Base-by-base conservation (phyloP, 1,284 basidiomycete genomes). In the Flammula alnicola region DNA sequence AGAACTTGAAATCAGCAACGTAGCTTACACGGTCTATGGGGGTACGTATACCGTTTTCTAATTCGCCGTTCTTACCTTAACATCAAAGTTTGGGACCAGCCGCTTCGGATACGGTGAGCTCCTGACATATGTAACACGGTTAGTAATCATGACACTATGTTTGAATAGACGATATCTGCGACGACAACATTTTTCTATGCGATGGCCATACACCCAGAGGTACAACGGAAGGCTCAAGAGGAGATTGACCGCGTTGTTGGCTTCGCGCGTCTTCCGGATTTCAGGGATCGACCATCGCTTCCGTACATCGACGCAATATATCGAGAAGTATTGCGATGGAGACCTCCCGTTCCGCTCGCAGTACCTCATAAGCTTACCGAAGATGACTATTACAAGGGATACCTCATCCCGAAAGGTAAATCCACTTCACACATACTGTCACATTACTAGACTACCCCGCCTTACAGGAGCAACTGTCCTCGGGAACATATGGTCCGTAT, bases 201-300 rank as follows among this genome's bases (percentile, higher is more conserved):
- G 1, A 66, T 73, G 64, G 56, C 69, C 0, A 49, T 59, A 3
- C 43, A 67, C 50, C 73, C 70, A 5, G 63, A 70, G 14, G 53
- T 64, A 11, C 72, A 72, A 54, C 38, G 22, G 10, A 26, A 16
- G 14, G 38, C 38, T 2, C 38, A 47, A 51, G 32, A 55, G 49
- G 50, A 52, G 65, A 5, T 26, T 31, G 14, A 44, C 51, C 14
- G 55, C 23, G 23, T 40, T 9, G 23, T 40, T 14, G 38, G 38
- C 14, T 5, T 19, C 8, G 5, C 33, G 5, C 38, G 23, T n/a
- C 23, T 40, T 19, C 38, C 38, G 7, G 17, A 11, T 0, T 40
- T 40, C 7, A 14, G 16, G 6, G 23, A 40, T 11, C n/a, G 38
- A 14, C 10, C 7, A 8, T 12, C 11, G 12, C 38, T 70, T 5